A percentile compares a stretch with the other conserved stretches of the same genome.
Evolutionary conservation across 805 yeast species (phyloP).

Genomic region (Lachancea mirantina): DNA sequence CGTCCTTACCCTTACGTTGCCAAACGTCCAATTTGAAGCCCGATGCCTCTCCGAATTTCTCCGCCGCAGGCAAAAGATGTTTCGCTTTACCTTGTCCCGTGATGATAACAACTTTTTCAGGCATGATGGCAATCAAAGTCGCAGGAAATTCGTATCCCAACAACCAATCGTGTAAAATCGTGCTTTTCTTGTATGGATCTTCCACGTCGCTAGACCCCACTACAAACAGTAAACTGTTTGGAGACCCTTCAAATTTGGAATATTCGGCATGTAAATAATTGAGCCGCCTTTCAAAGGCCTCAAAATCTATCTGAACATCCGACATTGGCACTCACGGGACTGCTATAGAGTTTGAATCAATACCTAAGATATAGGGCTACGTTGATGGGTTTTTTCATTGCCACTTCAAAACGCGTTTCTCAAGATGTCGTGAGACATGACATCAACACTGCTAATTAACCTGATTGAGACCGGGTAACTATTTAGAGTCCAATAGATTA

Average conservation of each 20-base stretch:
- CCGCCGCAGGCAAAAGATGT: conserved; percentile 41
- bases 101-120: conserved; percentile 52
- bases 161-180: conserved; percentile 84
- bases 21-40: conserved; percentile 47
- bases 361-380: neutral
- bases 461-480: no score
- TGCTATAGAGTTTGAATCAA: no score
- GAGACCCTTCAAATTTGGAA: conserved; percentile 25
- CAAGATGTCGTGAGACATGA: no score
- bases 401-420: no score
- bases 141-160: conserved; percentile 96
- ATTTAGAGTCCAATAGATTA: no score
- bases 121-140: conserved; percentile 62
- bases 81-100: conserved; percentile 84
- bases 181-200: conserved; percentile 82
- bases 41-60: conserved; percentile 39
- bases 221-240: conserved; percentile 50
- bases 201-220: conserved; percentile 85
- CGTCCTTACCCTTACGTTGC: conserved; percentile 70
- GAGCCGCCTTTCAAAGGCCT: conserved; percentile 25
- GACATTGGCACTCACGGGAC: conserved; percentile 4
- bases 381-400: neutral
- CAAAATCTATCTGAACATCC: conserved; percentile 29
- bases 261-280: conserved; percentile 22
- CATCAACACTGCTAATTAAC: no score